phyloP scores from a whole-genome alignment of 306 rosid genomes.

The Canavalia ensiformis region DNA sequence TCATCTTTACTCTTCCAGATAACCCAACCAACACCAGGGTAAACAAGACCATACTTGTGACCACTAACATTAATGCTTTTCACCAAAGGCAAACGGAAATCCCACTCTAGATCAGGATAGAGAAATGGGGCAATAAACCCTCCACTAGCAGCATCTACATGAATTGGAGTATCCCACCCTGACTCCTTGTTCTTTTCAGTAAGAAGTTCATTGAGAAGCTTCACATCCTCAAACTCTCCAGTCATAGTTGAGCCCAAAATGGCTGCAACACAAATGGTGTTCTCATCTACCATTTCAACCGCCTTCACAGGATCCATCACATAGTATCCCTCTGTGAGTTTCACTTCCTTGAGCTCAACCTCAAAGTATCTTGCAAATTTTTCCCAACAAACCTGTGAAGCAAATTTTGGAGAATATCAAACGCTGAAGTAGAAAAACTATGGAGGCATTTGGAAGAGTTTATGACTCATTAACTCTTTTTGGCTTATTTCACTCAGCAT shows the following conservation, averaged over 20 bases:
- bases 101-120: constrained; percentile 82
- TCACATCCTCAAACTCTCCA: constrained; percentile 94
- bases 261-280: constrained; percentile 95
- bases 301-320: constrained; percentile 96
- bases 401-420: constrained; percentile 25
- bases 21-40: constrained; percentile 95
- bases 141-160: constrained; percentile 91
- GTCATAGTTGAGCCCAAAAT: constrained; percentile 91
- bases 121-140: constrained; percentile 90
- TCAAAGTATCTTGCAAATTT: constrained; percentile 95
- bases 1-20: constrained; percentile 83
- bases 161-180: constrained; percentile 81
- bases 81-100: constrained; percentile 82
- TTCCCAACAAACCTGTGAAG: constrained; percentile 91
- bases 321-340: constrained; percentile 76
- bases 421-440: neutral
- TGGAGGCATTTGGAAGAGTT: no score
- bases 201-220: constrained; percentile 78
- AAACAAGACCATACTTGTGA: constrained; percentile 94
- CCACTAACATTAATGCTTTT: constrained; percentile 93
- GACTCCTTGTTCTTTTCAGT: constrained; percentile 72
- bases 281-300: constrained; percentile 90
- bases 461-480: no score
- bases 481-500: no score
- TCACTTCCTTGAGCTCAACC: constrained; percentile 96